Percentiles rank a stretch among this genome's conserved stretches.
Conservation (phyloP, 2,329 filamentous ascomycete genomes). For the Drechslerella coelobrocha region DNA sequence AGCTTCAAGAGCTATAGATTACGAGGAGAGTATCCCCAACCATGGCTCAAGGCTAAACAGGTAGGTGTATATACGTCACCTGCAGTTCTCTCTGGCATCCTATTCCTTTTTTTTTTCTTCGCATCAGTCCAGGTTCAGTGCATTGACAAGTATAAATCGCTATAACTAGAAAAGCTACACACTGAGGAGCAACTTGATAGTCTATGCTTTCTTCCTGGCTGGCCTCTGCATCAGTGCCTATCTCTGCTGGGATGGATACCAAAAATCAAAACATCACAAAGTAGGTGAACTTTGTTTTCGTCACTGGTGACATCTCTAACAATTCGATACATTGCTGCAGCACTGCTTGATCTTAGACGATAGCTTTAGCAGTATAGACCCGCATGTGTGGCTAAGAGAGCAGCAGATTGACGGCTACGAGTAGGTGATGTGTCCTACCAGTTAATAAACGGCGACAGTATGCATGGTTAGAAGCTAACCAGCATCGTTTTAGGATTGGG, state of each 20-base stretch:
- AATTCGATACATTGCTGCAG: slow-evolving; percentile 57
- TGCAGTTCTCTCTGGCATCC: neutral
- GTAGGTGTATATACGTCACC: neutral
- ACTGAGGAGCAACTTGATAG: slow-evolving; percentile 20
- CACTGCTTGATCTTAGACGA: slow-evolving; percentile 73
- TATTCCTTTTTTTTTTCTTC: neutral
- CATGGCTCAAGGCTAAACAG: slow-evolving; percentile 14
- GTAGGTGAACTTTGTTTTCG: neutral
- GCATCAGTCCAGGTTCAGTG: neutral
- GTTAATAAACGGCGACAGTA: neutral
- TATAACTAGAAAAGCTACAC: slow-evolving; percentile 16
- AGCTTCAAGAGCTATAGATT: slow-evolving; percentile 26
- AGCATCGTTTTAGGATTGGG: neutral
- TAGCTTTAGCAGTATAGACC: slow-evolving; percentile 67
- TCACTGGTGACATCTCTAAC: neutral
- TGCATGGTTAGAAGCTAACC: neutral
- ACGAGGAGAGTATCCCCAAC: slow-evolving; percentile 19
- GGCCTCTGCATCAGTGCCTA: slow-evolving; percentile 15
- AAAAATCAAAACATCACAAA: slow-evolving; percentile 14
- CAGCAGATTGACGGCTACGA: slow-evolving; percentile 76
- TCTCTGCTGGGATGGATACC: slow-evolving; percentile 22
- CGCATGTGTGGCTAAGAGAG: slow-evolving; percentile 74
- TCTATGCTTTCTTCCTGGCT: slow-evolving; percentile 17
- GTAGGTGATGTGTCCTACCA: slow-evolving; percentile 60
- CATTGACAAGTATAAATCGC: neutral